These are phyloP conservation scores for Ogataea paradorogensis DNA, from an alignment of 805 yeast genomes.

Conservation along the genomic window DNA sequence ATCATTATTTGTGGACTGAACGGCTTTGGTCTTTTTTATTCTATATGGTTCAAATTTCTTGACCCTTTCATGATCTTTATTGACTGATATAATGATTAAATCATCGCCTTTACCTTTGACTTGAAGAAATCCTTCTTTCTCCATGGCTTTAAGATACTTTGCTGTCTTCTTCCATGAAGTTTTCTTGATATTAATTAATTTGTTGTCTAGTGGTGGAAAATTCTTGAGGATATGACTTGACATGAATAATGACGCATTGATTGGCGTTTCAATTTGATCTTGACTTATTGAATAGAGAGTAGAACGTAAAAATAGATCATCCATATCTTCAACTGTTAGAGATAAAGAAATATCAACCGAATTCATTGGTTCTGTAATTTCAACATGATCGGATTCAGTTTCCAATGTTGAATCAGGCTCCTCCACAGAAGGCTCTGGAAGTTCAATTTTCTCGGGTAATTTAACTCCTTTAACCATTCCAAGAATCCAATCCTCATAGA, in stretches of 20 bases:
- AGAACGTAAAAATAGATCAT: slow-evolving; percentile 69
- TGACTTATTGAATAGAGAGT: slow-evolving; percentile 65
- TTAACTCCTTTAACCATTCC: slow-evolving; percentile 45
- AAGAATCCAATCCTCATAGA: slow-evolving; percentile 61
- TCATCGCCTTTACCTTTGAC: slow-evolving; percentile 87
- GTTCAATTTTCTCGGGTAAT: slow-evolving; percentile 36
- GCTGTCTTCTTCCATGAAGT: slow-evolving; percentile 89
- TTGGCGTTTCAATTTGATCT: slow-evolving; percentile 58
- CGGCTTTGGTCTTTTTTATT: slow-evolving; percentile 27
- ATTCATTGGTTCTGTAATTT: not conserved
- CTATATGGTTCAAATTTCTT: slow-evolving; percentile 66
- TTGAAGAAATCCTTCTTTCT: slow-evolving; percentile 64
- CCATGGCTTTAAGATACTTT: slow-evolving; percentile 83
- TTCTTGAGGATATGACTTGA: slow-evolving; percentile 65
- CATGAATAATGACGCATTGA: slow-evolving; percentile 72
- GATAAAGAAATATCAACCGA: not conserved
- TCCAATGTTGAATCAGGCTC: slow-evolving; percentile 11
- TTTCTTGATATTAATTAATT: slow-evolving; percentile 61
- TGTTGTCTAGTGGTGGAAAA: slow-evolving; percentile 62
- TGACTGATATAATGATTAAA: slow-evolving; percentile 53
- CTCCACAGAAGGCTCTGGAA: slow-evolving; percentile 16
- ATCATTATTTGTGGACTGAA: slow-evolving; percentile 6
- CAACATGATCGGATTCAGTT: not conserved
- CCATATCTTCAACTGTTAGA: slow-evolving; percentile 63
- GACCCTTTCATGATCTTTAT: slow-evolving; percentile 44